These are phyloP conservation scores for Cadophora gregata DNA, from an alignment of 2,329 filamentous ascomycete species.

Conservation along the genomic window DNA sequence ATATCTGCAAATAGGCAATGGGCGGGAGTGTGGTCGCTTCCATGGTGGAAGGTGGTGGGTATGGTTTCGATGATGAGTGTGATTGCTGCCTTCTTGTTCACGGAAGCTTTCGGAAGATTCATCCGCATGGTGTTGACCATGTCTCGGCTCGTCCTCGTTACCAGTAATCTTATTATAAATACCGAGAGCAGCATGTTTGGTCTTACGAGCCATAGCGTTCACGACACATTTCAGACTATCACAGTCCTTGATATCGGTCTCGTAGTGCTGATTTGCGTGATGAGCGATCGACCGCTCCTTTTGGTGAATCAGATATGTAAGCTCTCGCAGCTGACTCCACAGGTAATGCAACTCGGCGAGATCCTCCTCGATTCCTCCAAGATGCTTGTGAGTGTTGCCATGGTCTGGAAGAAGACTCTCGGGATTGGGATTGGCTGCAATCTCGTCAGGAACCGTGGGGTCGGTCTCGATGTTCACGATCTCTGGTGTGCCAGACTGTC, in stretches of 20 bases:
- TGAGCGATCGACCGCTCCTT: conserved; percentile 47
- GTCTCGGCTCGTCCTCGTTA: conserved; percentile 24
- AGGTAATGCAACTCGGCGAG: conserved; percentile 54
- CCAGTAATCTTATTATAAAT: conserved; percentile 43
- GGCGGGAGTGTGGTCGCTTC: conserved; percentile 40
- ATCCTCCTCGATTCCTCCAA: conserved; percentile 48
- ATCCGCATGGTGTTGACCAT: conserved; percentile 15
- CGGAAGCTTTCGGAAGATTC: conserved; percentile 19
- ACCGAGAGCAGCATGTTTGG: conserved; percentile 47
- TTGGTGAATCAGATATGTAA: conserved; percentile 51
- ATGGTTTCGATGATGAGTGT: conserved; percentile 39
- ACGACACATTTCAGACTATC: conserved; percentile 53
- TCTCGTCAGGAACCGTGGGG: conserved; percentile 43
- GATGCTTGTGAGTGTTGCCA: conserved; percentile 26
- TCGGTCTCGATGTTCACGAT: conserved; percentile 52
- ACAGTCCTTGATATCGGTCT: conserved; percentile 46
- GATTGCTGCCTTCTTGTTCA: conserved; percentile 24
- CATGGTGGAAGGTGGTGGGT: conserved; percentile 33
- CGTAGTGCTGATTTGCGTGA: conserved; percentile 47
- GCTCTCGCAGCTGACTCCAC: conserved; percentile 49
- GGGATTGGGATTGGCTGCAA: conserved; percentile 33
- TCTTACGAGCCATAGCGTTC: conserved; percentile 47
- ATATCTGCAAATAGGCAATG: conserved; percentile 41
- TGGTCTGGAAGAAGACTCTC: conserved; percentile 28
- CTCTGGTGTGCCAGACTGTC: conserved; percentile 50